Percentiles rank a stretch among this genome's conserved stretches.
Evolutionary conservation across 306 rosid species (phyloP).

Genomic region (Begonia fuchsioides): DNA sequence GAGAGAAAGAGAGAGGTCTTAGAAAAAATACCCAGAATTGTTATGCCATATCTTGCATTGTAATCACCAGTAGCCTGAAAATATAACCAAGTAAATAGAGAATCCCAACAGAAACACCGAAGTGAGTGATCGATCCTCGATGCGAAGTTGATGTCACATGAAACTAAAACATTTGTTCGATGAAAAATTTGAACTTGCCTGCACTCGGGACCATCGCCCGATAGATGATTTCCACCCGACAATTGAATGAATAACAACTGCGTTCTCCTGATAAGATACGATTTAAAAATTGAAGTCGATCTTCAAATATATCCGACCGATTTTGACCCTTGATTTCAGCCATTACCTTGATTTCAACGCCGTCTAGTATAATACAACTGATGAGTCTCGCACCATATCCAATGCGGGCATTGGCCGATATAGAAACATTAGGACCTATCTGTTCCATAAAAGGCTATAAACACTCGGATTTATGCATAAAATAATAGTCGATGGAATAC

Average conservation of each 20-base stretch:
- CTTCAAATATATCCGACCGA: neutral
- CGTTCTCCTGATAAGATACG: slow-evolving; percentile 61
- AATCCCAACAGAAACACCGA: neutral
- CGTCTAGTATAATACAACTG: slow-evolving; percentile 75
- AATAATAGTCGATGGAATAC: neutral
- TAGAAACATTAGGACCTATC: slow-evolving; percentile 93
- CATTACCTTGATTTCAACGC: slow-evolving; percentile 71
- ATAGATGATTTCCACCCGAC: slow-evolving; percentile 92
- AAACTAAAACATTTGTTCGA: neutral
- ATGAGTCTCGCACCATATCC: slow-evolving; percentile 93
- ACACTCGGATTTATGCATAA: neutral
- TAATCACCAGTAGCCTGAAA: slow-evolving; percentile 80
- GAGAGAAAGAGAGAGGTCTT: slow-evolving; percentile 3
- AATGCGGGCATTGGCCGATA: slow-evolving; percentile 93
- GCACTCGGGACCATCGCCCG: slow-evolving; percentile 86
- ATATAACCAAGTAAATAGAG: slow-evolving; percentile 11
- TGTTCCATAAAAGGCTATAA: slow-evolving; percentile 15
- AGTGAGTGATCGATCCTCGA: no score
- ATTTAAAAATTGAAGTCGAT: neutral
- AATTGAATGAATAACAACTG: slow-evolving; percentile 72
- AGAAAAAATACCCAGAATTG: slow-evolving; percentile 58
- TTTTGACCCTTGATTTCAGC: slow-evolving; percentile 5
- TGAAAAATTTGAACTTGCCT: slow-evolving; percentile 38
- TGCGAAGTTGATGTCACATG: no score
- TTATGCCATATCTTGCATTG: slow-evolving; percentile 77